Base-by-base conservation (phyloP, 2,329 filamentous ascomycete species). In the Chaetomium sp. region DNA sequence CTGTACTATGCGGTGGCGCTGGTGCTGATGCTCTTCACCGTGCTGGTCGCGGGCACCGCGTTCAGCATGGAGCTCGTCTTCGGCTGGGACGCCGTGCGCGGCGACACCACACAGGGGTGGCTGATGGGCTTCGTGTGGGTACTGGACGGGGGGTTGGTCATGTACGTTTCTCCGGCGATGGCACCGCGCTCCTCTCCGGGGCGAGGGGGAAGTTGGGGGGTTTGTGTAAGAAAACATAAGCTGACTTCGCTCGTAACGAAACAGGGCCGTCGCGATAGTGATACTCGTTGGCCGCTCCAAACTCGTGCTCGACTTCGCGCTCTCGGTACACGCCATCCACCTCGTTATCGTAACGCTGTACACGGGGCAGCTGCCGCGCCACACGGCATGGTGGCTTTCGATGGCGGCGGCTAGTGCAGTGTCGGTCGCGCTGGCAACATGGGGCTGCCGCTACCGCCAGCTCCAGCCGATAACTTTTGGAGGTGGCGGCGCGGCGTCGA, bases 371-470 rank as follows among this genome's bases (percentile, higher is more conserved):
- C 75, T 98, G 31, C 95, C 95, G 1, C 82, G 84, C 10, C 89
- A 94, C 75, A 79, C 87, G 68, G 89, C 96, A 72, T 99, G 95
- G 95, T 99, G 95, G 94, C 80, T 80, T 64, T 78, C 82, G 69
- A 85, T 86, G 82, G 69, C 75, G 12, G 73, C 72, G 16, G 85
- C 83, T 1, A 78, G 80, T 49, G 78, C 75, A 4, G 62, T 81
- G 3, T 79, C 80, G 33, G 77, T 83, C 9, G 85, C 81, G 55
- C 80, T 95, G 1, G 93, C 92, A 4, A 89, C 96, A 45, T 98
- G 94, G 91, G 91, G 89, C 3, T 98, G 94, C 75, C 92, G 89
- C 73, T 96, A 93, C 82, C 85, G 94, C 66, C 95, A 99, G 78
- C 80, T 99, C 63, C 85, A 87, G 73, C 94, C 95, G 12, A 96